Evolutionary conservation across 2,329 filamentous ascomycete species (phyloP).

Genomic region (Nannizziopsis barbatae): DNA sequence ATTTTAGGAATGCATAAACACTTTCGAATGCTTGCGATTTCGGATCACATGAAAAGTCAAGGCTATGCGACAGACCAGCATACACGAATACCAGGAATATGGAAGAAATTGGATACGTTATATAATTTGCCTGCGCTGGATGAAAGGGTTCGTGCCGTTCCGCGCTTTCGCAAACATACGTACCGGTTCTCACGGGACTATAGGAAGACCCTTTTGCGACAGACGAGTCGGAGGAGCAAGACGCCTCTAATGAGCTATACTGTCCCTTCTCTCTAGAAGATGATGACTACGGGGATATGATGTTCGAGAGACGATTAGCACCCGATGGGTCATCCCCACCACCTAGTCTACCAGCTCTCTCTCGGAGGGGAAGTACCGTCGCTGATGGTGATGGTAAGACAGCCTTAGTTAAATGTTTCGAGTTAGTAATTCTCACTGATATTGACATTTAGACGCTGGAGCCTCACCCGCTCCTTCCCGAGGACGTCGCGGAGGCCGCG

Average conservation of each 20-base stretch:
- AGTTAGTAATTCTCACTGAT: neutral
- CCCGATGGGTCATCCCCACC: slow-evolving; percentile 35
- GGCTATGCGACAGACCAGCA: slow-evolving; percentile 61
- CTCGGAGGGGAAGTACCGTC: slow-evolving; percentile 35
- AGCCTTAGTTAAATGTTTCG: neutral
- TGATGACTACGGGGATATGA: slow-evolving; percentile 38
- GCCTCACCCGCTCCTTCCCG: slow-evolving; percentile 35
- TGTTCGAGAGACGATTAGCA: slow-evolving; percentile 39
- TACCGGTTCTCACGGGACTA: neutral
- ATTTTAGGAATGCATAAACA: slow-evolving; percentile 75
- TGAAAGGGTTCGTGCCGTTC: slow-evolving; percentile 56
- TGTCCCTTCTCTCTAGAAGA: slow-evolving; percentile 55
- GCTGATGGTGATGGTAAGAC: slow-evolving; percentile 39
- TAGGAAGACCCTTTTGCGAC: slow-evolving; percentile 46
- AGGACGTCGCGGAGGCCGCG: slow-evolving; percentile 28
- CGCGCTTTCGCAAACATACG: neutral
- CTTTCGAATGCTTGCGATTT: slow-evolving; percentile 81
- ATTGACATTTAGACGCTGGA: slow-evolving; percentile 26
- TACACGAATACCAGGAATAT: slow-evolving; percentile 82
- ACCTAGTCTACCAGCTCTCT: slow-evolving; percentile 26
- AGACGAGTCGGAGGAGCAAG: slow-evolving; percentile 46
- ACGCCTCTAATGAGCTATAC: slow-evolving; percentile 44
- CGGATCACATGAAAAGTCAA: slow-evolving; percentile 66
- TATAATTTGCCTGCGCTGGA: slow-evolving; percentile 82
- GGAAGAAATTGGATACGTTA: slow-evolving; percentile 70